A percentile compares a stretch with the other conserved stretches of the same genome.
Conservation (phyloP, 495 filamentous ascomycete genomes). For the Parmelia sp. region DNA sequence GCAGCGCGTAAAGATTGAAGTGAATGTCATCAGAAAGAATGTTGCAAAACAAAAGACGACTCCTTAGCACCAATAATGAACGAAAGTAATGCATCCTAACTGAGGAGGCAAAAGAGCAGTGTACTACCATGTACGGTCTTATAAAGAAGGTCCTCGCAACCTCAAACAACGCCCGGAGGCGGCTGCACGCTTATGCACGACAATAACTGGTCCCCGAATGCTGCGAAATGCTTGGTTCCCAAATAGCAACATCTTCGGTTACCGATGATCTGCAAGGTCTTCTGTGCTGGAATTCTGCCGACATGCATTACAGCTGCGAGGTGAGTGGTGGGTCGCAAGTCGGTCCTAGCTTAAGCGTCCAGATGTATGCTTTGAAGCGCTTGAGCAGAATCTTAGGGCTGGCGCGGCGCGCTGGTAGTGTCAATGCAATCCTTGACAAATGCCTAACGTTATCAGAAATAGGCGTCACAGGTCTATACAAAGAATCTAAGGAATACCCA, state of each 20-base stretch:
- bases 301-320: constrained; percentile 17
- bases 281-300: constrained; percentile 9
- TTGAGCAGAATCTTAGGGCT: constrained; percentile 2
- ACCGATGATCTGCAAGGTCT: constrained; percentile 9
- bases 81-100: constrained; percentile 14
- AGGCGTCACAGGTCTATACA: background rate
- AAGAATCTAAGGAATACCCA: background rate
- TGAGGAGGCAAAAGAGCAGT: constrained; percentile 9
- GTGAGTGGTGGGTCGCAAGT: constrained; percentile 21
- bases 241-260: constrained; percentile 7
- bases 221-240: constrained; percentile 20
- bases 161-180: constrained; percentile 16
- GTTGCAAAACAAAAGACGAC: background rate
- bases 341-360: constrained; percentile 19
- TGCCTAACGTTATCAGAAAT: background rate
- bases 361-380: constrained; percentile 7
- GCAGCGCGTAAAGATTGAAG: constrained; percentile 9
- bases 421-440: constrained; percentile 9
- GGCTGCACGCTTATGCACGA: constrained; percentile 19
- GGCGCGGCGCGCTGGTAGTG: constrained; percentile 8
- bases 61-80: constrained; percentile 6
- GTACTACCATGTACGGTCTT: constrained; percentile 13
- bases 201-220: constrained; percentile 8
- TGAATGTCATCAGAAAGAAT: background rate
- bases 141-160: constrained; percentile 19